These are phyloP conservation scores for Echria macrotheca DNA, from an alignment of 495 filamentous ascomycete genomes.

Conservation along the genomic window DNA sequence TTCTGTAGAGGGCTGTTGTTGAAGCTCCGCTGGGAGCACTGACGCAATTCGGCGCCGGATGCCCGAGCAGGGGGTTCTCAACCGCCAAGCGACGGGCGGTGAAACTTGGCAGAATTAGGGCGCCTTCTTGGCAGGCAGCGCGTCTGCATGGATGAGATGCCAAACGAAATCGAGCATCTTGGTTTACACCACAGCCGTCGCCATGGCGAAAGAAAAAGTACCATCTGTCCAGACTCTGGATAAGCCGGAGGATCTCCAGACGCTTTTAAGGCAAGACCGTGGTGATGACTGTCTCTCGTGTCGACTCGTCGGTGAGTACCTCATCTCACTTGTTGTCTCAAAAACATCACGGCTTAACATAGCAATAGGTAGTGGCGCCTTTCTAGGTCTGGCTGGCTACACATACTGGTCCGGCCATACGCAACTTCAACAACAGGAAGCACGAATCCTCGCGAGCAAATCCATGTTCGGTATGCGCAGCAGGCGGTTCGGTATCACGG, in stretches of 20 bases:
- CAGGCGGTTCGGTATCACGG: constrained; percentile 61
- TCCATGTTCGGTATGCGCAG: constrained; percentile 73
- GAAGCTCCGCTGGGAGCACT: constrained; percentile 16
- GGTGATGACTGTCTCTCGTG: constrained; percentile 67
- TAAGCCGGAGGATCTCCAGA: constrained; percentile 46
- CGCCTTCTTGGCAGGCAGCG: not conserved
- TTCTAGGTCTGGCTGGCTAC: constrained; percentile 85
- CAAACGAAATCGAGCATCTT: no score
- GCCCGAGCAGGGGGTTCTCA: not conserved
- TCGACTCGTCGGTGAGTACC: constrained; percentile 55
- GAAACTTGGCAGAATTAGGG: not conserved
- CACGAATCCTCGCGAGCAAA: constrained; percentile 61
- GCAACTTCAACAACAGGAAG: constrained; percentile 66
- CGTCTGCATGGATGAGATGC: no score
- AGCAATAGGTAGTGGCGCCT: constrained; percentile 72
- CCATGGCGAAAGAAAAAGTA: constrained; percentile 38
- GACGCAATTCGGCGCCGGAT: constrained; percentile 20
- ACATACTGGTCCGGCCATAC: constrained; percentile 74
- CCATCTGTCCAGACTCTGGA: constrained; percentile 39
- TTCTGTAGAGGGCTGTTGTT: not conserved
- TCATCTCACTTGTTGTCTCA: not conserved
- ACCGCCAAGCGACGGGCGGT: constrained; percentile 1
- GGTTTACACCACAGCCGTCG: no score
- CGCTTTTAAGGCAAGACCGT: constrained; percentile 54
- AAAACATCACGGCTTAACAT: no score